Evolutionary conservation across 2,329 filamentous ascomycete species (phyloP).

Genomic region (Fusarium nematophilum): DNA sequence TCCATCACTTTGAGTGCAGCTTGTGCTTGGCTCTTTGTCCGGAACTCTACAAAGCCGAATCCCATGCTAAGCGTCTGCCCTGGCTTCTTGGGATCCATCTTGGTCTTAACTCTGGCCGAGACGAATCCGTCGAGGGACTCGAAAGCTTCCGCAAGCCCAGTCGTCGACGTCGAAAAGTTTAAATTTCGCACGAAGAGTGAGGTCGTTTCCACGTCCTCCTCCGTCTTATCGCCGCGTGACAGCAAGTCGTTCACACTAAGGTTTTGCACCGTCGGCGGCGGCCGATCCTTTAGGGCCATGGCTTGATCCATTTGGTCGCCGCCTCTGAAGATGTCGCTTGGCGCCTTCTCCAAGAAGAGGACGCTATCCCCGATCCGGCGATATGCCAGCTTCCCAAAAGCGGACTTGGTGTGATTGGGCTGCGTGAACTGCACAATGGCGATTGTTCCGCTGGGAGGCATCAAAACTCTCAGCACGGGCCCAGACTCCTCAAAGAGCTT

Average conservation of each 20-base stretch:
- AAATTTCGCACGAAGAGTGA: conserved; percentile 95
- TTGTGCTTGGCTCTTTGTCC: conserved; percentile 79
- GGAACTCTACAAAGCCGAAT: conserved; percentile 94
- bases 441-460: conserved; percentile 93
- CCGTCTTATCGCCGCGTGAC: conserved; percentile 63
- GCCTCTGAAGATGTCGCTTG: conserved; percentile 77
- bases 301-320: conserved; percentile 46
- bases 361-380: conserved; percentile 91
- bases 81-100: conserved; percentile 89
- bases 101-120: conserved; percentile 91
- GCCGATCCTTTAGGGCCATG: conserved; percentile 48
- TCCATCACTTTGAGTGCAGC: conserved; percentile 89
- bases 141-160: conserved; percentile 81
- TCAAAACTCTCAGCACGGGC: conserved; percentile 81
- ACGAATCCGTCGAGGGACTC: conserved; percentile 86
- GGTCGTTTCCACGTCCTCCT: conserved; percentile 71
- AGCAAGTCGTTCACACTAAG: conserved; percentile 76
- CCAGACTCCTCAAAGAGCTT: conserved; percentile 89
- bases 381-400: conserved; percentile 88
- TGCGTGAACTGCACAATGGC: conserved; percentile 91
- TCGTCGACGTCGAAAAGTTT: conserved; percentile 88
- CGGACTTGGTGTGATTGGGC: conserved; percentile 81
- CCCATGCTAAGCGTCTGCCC: conserved; percentile 95
- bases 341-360: conserved; percentile 93
- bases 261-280: conserved; percentile 64